A percentile compares a stretch with the other conserved stretches of the same genome.
Conservation (phyloP, 1,139 yeast genomes). For the Hyphopichia burtonii region DNA sequence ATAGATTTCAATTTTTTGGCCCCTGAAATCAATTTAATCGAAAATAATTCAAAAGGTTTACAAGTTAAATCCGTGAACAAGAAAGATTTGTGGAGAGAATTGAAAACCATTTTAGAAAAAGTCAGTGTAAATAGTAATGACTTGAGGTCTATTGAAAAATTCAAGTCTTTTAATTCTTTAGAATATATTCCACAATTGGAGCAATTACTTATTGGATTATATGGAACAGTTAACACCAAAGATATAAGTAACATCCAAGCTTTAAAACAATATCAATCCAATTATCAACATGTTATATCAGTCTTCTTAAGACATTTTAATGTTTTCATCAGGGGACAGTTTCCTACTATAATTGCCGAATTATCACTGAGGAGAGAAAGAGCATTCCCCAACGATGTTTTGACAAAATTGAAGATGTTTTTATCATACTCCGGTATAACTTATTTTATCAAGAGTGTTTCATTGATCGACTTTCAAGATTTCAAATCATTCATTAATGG, state of each 20-base stretch:
- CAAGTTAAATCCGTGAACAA: slow-evolving; percentile 85
- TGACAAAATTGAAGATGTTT: slow-evolving; percentile 40
- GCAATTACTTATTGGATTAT: slow-evolving; percentile 54
- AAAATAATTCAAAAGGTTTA: slow-evolving; percentile 74
- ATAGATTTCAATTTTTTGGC: slow-evolving; percentile 45
- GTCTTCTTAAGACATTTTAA: slow-evolving; percentile 53
- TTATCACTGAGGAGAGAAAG: slow-evolving; percentile 22
- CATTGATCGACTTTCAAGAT: slow-evolving; percentile 30
- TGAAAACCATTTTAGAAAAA: slow-evolving; percentile 65
- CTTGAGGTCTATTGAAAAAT: slow-evolving; percentile 45
- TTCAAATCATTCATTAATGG: slow-evolving; percentile 28
- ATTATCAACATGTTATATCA: slow-evolving; percentile 57
- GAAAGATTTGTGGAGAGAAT: slow-evolving; percentile 66
- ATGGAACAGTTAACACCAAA: slow-evolving; percentile 58
- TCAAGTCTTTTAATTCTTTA: slow-evolving; percentile 50
- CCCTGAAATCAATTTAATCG: slow-evolving; percentile 69
- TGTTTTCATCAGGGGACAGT: slow-evolving; percentile 42
- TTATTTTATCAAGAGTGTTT: slow-evolving; percentile 62
- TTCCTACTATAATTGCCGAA: slow-evolving; percentile 35
- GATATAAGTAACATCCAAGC: slow-evolving; percentile 73
- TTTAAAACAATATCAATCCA: slow-evolving; percentile 61
- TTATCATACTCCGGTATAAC: slow-evolving; percentile 62
- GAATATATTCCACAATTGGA: slow-evolving; percentile 54
- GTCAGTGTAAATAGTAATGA: slow-evolving; percentile 64
- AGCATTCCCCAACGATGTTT: slow-evolving; percentile 22